Base-by-base conservation (phyloP, 2,329 filamentous ascomycete genomes). In the Ramularia endophylla region DNA sequence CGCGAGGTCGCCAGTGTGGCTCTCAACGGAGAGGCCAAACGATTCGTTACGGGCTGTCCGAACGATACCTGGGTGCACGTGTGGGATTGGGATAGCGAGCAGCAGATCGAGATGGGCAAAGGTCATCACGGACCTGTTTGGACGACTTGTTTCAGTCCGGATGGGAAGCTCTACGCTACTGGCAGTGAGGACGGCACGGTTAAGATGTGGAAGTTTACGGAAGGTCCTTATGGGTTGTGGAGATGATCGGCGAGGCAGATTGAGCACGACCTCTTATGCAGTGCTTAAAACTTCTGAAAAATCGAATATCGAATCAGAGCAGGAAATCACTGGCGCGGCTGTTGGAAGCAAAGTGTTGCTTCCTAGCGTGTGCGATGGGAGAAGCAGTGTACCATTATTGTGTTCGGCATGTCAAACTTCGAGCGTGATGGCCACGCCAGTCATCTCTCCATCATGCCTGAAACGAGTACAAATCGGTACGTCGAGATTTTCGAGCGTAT, bases 101-200 rank as follows among this genome's bases (percentile, higher is more conserved):
- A 77, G 51, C 88, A 95, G 64, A 70, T 95, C 31, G 92, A 97
- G 62, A 83, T 90, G 9, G 87, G 94, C 69, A 95, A 95, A 67
- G 92, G 92, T 17, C 92, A 98, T 55, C 92, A 98, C 59, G 92
- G 92, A 2, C 90, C 90, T 1, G 92, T 98, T 48, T 98, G 92
- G 92, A 95, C 88, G 5, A 81, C 94, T 45, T 83, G 84, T 42
- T 98, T 95, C 65, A 92, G 89, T 0, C 92, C 92, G 0, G 92
- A 98, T 59, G 89, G 89, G 34, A 95, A 94, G 62, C 71, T 98
- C 6, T 98, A 97, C 61, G 92, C 89, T 1, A 98, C 92, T 1
- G 92, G 87, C 20, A 95, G 89, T 36, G 92, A 98, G 62, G 92
- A 98, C 58, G 92, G 92, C 29, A 98, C 92, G 0, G 94, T 98